Evolutionary conservation across 805 yeast genomes (phyloP).

Genomic region (Metschnikowia henanensis): DNA sequence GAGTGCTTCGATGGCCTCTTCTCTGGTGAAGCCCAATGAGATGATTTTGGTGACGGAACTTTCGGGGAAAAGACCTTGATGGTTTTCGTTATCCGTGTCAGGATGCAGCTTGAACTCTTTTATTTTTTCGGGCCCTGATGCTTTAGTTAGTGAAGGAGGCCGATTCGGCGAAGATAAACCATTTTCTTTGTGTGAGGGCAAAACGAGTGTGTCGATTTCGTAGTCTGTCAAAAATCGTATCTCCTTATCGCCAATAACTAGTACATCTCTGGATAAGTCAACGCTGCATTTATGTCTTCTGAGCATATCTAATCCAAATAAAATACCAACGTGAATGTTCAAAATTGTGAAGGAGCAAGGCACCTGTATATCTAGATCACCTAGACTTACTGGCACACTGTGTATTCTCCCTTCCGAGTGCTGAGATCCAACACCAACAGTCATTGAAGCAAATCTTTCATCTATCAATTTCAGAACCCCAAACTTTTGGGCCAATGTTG

Average conservation of each 20-base stretch:
- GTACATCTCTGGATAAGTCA: slow-evolving; percentile 64
- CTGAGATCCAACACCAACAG: slow-evolving; percentile 87
- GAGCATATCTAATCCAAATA: slow-evolving; percentile 89
- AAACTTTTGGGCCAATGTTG: slow-evolving; percentile 70
- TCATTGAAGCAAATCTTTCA: slow-evolving; percentile 75
- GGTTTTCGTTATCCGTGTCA: too few relatives aligned
- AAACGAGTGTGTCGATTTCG: slow-evolving; percentile 51
- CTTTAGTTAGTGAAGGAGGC: not conserved
- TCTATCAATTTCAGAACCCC: slow-evolving; percentile 76
- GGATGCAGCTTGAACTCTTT: too few relatives aligned
- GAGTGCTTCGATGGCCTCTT: slow-evolving; percentile 66
- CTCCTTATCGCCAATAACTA: slow-evolving; percentile 71
- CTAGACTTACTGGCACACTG: slow-evolving; percentile 82
- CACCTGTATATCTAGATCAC: slow-evolving; percentile 41
- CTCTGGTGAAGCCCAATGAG: slow-evolving; percentile 68
- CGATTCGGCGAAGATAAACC: not conserved
- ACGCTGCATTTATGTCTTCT: slow-evolving; percentile 82
- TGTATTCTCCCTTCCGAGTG: slow-evolving; percentile 83
- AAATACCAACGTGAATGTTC: slow-evolving; percentile 69
- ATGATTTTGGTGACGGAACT: slow-evolving; percentile 22
- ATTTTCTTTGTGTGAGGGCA: slow-evolving; percentile 12
- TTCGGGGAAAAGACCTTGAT: not conserved
- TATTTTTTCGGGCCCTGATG: too few relatives aligned
- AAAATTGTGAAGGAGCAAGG: slow-evolving; percentile 46
- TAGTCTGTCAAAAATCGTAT: slow-evolving; percentile 71